These are phyloP conservation scores for Pythium scleroteichum DNA, from an alignment of 352 stramenopile genomes.

Conservation along the genomic window DNA sequence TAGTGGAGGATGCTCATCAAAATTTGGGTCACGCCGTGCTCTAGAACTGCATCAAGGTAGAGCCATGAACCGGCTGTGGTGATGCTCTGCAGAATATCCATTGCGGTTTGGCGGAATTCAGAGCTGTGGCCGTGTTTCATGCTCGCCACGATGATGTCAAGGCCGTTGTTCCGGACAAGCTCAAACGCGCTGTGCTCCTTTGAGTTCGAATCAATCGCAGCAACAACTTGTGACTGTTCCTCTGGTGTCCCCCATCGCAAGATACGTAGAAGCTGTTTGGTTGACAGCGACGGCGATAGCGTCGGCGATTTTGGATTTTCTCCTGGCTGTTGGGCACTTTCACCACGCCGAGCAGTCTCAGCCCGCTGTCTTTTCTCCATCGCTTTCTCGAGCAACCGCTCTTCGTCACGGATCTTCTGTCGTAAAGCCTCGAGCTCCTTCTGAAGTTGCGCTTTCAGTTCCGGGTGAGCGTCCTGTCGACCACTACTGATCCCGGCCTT, in stretches of 20 bases:
- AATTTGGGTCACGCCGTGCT: constrained; percentile 24
- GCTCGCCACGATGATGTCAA: constrained; percentile 26
- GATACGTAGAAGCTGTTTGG: constrained; percentile 21
- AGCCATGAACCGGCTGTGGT: constrained; percentile 13
- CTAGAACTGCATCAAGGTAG: constrained; percentile 27
- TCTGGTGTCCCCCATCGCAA: constrained; percentile 24
- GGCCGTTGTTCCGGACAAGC: constrained; percentile 23
- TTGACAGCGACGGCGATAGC: constrained; percentile 10
- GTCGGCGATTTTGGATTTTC: neutral
- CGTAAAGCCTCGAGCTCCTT: constrained; percentile 22
- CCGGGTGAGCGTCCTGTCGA: neutral
- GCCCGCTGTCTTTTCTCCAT: constrained; percentile 15
- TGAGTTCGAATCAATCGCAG: constrained; percentile 8
- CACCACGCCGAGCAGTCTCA: neutral
- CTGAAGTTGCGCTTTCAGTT: constrained; percentile 14
- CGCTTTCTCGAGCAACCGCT: constrained; percentile 16
- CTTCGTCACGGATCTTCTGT: constrained; percentile 26
- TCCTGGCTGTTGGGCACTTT: neutral
- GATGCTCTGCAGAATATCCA: constrained; percentile 30
- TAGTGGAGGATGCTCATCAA: constrained; percentile 29
- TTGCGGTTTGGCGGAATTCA: constrained; percentile 21
- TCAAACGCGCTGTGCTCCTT: constrained; percentile 16
- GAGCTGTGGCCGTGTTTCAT: constrained; percentile 30
- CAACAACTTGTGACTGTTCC: constrained; percentile 20
- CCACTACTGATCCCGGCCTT: neutral